A percentile compares a stretch with the other conserved stretches of the same genome.
phyloP scores from a whole-genome alignment of 768 basidiomycete species.

The Boletus tomentosulus region DNA sequence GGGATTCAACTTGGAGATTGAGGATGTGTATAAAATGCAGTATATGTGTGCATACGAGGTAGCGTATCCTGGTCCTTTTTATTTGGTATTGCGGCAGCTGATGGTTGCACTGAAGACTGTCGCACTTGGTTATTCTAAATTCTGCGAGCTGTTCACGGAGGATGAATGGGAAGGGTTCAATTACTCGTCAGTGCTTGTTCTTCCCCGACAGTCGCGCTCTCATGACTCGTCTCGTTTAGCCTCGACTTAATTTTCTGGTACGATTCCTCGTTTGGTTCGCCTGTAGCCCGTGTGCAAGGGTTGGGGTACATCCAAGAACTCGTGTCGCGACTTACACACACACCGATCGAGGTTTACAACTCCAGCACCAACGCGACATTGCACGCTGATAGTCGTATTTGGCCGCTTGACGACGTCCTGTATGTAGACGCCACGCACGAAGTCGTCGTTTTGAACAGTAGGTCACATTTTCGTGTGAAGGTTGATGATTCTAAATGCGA shows the following conservation, averaged over 20 bases:
- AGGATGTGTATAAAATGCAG: conserved; percentile 75
- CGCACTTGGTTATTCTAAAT: conserved; percentile 85
- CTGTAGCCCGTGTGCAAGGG: conserved; percentile 71
- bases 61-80: background rate
- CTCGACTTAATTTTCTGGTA: conserved; percentile 39
- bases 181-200: conserved; percentile 56
- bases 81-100: background rate
- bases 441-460: conserved; percentile 84
- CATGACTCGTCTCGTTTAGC: conserved; percentile 4
- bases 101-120: conserved; percentile 60
- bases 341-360: conserved; percentile 64
- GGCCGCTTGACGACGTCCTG: conserved; percentile 66
- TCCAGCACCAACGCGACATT: conserved; percentile 84
- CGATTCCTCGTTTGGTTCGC: conserved; percentile 75
- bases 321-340: conserved; percentile 76
- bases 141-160: conserved; percentile 86
- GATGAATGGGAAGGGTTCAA: conserved; percentile 94
- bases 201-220: background rate
- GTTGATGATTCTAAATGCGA: background rate
- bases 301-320: conserved; percentile 82
- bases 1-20: conserved; percentile 59
- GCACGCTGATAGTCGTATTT: conserved; percentile 60
- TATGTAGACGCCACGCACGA: conserved; percentile 93
- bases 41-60: conserved; percentile 86
- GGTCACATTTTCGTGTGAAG: conserved; percentile 14